Percentiles rank a stretch among this genome's conserved stretches.
These are phyloP conservation scores for Phragmites australis DNA, from an alignment of 176 grass and related monocot species.

Conservation along the genomic window DNA sequence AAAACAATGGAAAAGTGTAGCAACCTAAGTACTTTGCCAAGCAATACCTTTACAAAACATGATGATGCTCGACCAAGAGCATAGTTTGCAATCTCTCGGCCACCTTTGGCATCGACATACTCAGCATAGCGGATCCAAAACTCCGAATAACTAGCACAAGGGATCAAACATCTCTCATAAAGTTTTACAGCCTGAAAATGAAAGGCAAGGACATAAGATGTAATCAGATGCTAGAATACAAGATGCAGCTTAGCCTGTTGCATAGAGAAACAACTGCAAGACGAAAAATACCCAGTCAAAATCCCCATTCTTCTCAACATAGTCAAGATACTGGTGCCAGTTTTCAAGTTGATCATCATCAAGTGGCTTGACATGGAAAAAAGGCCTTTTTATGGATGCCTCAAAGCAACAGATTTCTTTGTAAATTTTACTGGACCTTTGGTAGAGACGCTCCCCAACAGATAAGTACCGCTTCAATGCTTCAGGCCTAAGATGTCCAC, in stretches of 20 bases:
- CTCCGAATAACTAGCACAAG: constrained; percentile 87
- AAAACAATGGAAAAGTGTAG: constrained; percentile 22
- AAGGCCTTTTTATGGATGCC: constrained; percentile 63
- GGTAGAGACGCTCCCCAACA: constrained; percentile 66
- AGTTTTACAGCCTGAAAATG: constrained; percentile 83
- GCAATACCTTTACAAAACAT: constrained; percentile 70
- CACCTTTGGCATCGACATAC: constrained; percentile 80
- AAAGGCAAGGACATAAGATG: constrained; percentile 35
- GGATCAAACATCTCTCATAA: constrained; percentile 95
- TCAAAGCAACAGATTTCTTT: constrained; percentile 76
- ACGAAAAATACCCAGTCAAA: constrained; percentile 85
- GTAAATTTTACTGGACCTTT: constrained; percentile 68
- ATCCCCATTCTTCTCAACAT: constrained; percentile 86
- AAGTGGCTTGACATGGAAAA: constrained; percentile 88
- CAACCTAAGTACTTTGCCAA: constrained; percentile 4
- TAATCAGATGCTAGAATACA: constrained; percentile 25
- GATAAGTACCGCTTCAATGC: constrained; percentile 67
- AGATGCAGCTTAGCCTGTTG: constrained; percentile 19
- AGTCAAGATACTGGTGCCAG: constrained; percentile 92
- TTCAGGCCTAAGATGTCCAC: constrained; percentile 40
- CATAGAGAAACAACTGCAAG: constrained; percentile 21
- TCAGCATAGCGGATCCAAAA: constrained; percentile 95
- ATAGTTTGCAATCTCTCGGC: constrained; percentile 77
- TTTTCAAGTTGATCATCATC: constrained; percentile 80
- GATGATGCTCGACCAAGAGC: constrained; percentile 76